Conservation (phyloP, 768 basidiomycete genomes). For the Rhizopogon vesiculosus region DNA sequence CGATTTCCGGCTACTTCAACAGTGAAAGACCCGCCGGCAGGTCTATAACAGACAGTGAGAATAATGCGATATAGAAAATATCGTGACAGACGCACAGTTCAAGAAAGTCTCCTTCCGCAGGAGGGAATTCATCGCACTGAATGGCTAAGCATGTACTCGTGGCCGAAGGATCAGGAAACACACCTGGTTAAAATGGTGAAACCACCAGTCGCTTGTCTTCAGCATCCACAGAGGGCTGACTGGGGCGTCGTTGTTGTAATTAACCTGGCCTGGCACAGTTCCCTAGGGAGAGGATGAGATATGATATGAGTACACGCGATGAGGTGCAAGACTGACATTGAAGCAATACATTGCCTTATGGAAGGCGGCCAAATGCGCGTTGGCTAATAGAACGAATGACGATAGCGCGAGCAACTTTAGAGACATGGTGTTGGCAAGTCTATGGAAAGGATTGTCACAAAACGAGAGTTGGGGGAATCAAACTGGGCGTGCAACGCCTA, state of each 20-base stretch:
- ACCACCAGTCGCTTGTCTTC: conserved; percentile 39
- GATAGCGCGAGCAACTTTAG: not conserved
- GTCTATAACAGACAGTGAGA: conserved; percentile 23
- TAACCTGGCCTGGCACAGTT: conserved; percentile 14
- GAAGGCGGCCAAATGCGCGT: conserved; percentile 40
- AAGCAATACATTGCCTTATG: conserved; percentile 42
- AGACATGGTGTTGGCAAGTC: not conserved
- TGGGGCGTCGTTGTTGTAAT: conserved; percentile 35
- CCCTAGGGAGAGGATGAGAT: conserved; percentile 19
- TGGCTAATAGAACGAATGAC: conserved; percentile 11
- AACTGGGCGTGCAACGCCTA: not conserved
- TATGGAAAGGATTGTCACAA: not conserved
- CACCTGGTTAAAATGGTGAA: conserved; percentile 8
- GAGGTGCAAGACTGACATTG: conserved; percentile 25
- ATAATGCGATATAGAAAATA: not conserved
- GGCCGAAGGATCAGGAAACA: conserved; percentile 21
- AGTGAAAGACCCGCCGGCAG: conserved; percentile 43
- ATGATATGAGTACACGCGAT: not conserved
- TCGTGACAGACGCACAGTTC: conserved; percentile 29
- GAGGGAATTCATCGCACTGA: conserved; percentile 45
- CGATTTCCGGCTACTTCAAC: conserved; percentile 48
- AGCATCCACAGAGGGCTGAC: conserved; percentile 42
- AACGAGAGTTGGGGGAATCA: not conserved
- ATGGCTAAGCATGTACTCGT: conserved; percentile 29
- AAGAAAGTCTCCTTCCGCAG: conserved; percentile 36